Evolutionary conservation across 345 rosid genomes (phyloP).

Genomic region (Aquilaria malaccensis): DNA sequence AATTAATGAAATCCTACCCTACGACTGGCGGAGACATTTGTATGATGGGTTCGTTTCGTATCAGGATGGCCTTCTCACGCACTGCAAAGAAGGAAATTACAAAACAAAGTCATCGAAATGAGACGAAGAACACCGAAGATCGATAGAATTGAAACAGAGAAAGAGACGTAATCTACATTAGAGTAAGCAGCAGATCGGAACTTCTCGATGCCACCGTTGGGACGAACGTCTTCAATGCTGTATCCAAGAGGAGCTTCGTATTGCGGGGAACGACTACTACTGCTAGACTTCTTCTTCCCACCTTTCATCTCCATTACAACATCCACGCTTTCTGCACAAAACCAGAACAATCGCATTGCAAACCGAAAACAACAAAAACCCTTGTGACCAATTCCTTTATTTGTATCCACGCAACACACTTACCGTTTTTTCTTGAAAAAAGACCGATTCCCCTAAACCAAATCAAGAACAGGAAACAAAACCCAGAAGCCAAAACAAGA

Average conservation of each 20-base stretch:
- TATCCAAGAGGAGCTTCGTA: conserved; percentile 84
- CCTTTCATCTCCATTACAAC: conserved; percentile 80
- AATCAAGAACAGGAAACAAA: too few species aligned
- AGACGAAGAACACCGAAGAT: neutral
- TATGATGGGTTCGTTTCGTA: conserved; percentile 6
- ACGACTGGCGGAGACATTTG: conserved; percentile 3
- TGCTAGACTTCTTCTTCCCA: conserved; percentile 32
- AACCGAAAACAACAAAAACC: too few species aligned
- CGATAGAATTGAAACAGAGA: neutral
- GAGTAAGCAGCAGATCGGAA: conserved; percentile 87
- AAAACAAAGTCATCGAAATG: neutral
- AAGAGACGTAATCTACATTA: conserved; percentile 28
- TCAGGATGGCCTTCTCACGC: conserved; percentile 86
- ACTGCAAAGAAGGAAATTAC: conserved; percentile 31
- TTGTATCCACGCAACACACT: too few species aligned
- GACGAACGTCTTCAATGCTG: conserved; percentile 91
- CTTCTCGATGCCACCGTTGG: conserved; percentile 77
- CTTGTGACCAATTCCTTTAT: too few species aligned
- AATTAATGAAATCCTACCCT: conserved; percentile 21
- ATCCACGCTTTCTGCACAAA: conserved; percentile 40
- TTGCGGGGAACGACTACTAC: conserved; percentile 22
- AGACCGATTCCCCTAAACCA: too few species aligned
- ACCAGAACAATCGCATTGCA: too few species aligned
- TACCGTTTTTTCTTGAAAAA: too few species aligned
- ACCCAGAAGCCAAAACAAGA: too few species aligned